Base-by-base conservation (phyloP, 192 early-diverging fungal genomes). In the Physocladia obscura region DNA sequence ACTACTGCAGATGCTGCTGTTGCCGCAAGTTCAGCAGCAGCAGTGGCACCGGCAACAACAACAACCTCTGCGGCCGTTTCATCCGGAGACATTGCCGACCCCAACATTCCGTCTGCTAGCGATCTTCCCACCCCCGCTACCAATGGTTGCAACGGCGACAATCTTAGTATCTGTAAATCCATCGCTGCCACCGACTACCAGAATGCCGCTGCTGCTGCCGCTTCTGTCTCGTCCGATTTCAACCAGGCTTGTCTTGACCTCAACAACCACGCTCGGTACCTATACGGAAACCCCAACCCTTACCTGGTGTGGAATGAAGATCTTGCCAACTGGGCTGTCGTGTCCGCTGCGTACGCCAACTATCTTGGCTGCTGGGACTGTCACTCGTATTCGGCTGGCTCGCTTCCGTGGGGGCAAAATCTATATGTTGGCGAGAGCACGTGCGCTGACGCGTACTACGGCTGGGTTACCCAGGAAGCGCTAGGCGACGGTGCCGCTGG, bases 341-440 rank as follows among this genome's bases (percentile, higher is more conserved):
- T 6, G 29, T 52, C 50, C 5, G 50, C 50, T 11, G 21, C 11
- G 8, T 52, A 52, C 21, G 21, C 13, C 0, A 27, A 21, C 6
- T 26, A 21, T 0, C 6, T 26, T 26, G 39, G 39, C 6, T 62
- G 60, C 26, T 62, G n/a, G 4, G 38, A 62, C 27, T 62, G 60
- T 62, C 60, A 62, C 27, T 24, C 60, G 2, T 47, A 62, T 30
- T 32, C 21, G 8, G 60, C 39, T 8, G 22, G 22, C 26, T 37
- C 39, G 24, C 39, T 44, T 2, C n/a, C 60, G 19, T 62, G 60
- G 60, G 59, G 59, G 21, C 59, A 62, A 30, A 62, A 62, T 47
- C 48, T 62, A 44, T 44, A 62, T 27, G 6, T 62, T 15, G 1
- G 2, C n/a, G 24, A 62, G 22, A 8, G 32, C 1, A 8, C 27